Evolutionary conservation across 345 rosid species (phyloP).

Genomic region (Eucalyptus regnans): DNA sequence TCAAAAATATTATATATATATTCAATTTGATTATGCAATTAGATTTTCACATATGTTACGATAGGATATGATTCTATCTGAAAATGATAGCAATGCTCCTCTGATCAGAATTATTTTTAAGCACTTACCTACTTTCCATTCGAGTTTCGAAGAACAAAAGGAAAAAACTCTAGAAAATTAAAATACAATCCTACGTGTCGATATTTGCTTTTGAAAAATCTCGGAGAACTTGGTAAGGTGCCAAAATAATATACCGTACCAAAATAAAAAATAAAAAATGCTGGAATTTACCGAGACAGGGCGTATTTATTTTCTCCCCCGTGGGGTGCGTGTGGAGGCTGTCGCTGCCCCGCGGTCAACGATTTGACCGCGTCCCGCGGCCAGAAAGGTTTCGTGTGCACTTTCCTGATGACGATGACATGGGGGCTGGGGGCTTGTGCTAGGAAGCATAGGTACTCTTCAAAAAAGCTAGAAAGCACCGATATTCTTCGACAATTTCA

Average conservation of each 20-base stretch:
- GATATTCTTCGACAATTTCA: no score
- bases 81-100: rapidly evolving
- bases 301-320: no score
- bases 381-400: neutral
- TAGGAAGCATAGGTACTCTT: no score
- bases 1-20: no score
- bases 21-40: no score
- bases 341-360: neutral
- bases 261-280: neutral
- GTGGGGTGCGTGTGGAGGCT: neutral
- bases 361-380: neutral
- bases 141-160: neutral
- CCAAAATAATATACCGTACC: neutral
- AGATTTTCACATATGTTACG: neutral
- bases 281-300: neutral
- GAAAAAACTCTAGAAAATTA: neutral
- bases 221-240: neutral
- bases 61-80: neutral
- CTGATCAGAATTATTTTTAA: no score
- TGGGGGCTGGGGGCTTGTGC: neutral
- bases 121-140: neutral
- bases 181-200: neutral
- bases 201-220: neutral
- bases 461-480: no score
- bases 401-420: neutral